phyloP scores from a whole-genome alignment of 352 stramenopile species.

The Phytophthora agathidicida region DNA sequence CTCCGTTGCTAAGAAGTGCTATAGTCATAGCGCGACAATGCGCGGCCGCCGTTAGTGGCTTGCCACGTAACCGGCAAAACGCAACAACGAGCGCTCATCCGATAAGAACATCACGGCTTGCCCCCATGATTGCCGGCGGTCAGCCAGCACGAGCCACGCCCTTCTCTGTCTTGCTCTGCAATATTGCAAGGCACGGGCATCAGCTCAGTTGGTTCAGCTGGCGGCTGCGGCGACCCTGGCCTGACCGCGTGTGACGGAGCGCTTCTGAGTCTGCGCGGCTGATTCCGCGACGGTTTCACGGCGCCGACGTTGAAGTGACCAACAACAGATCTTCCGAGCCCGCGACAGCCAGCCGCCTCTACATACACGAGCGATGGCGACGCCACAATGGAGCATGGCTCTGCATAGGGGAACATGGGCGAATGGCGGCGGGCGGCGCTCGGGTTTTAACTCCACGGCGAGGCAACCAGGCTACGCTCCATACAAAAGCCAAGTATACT shows the following conservation, averaged over 20 bases:
- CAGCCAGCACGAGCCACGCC: no score
- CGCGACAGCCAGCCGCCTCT: constrained; percentile 1
- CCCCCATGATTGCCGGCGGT: no score
- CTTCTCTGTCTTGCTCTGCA: background rate
- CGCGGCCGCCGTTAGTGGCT: no score
- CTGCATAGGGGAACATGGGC: background rate
- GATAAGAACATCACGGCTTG: constrained; percentile 1
- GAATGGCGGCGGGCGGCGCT: no score
- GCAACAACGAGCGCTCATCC: no score
- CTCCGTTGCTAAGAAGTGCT: no score
- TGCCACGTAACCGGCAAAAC: no score
- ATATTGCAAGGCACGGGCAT: constrained; percentile 5
- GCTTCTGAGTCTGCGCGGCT: constrained; percentile 12
- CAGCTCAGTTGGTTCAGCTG: background rate
- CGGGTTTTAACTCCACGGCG: no score
- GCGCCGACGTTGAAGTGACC: constrained; percentile 1
- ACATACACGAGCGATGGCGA: no score
- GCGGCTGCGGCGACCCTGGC: background rate
- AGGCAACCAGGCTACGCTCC: no score
- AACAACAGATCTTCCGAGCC: constrained; percentile 1
- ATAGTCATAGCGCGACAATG: no score
- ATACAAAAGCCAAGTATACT: no score
- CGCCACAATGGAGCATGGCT: constrained; percentile 1
- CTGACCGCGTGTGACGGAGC: constrained; percentile 1
- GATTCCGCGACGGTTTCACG: background rate